A percentile compares a stretch with the other conserved stretches of the same genome.
Conservation (phyloP, 495 filamentous ascomycete genomes). For the Xylaria cubensis region DNA sequence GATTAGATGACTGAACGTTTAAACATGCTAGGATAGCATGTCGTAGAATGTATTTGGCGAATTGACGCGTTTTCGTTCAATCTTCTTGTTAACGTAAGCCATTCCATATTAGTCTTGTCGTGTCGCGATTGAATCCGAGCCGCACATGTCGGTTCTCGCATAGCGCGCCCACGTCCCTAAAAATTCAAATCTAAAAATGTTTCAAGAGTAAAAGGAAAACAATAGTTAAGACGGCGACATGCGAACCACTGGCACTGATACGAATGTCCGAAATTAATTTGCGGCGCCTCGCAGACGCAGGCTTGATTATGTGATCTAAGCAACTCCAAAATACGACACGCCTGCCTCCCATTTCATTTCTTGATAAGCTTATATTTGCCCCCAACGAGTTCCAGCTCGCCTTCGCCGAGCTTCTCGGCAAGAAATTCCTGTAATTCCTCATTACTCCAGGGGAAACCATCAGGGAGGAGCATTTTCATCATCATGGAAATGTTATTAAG, state of each 20-base stretch:
- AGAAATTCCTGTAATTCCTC: constrained; percentile 81
- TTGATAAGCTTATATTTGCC: constrained; percentile 72
- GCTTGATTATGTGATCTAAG: constrained; percentile 19
- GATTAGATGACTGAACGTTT: background rate
- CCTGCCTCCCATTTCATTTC: constrained; percentile 45
- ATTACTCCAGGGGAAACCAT: constrained; percentile 79
- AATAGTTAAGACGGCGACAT: background rate
- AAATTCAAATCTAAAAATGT: background rate
- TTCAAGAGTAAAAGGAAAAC: background rate
- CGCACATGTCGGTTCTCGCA: background rate
- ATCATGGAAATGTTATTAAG: constrained; percentile 86
- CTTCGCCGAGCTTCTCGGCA: constrained; percentile 71
- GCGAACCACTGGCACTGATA: constrained; percentile 10
- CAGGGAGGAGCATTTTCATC: constrained; percentile 86
- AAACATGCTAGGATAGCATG: background rate
- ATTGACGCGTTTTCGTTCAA: constrained; percentile 3
- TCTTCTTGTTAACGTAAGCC: background rate
- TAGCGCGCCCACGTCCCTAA: background rate
- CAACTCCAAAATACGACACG: constrained; percentile 15
- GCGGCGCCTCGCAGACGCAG: constrained; percentile 9
- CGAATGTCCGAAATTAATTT: background rate
- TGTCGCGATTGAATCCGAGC: background rate
- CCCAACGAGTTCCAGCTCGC: constrained; percentile 73
- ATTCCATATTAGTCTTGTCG: constrained; percentile 13
- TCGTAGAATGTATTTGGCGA: background rate